Conservation (phyloP, 202 grass and related monocot genomes). For the Elaeis oleifera region DNA sequence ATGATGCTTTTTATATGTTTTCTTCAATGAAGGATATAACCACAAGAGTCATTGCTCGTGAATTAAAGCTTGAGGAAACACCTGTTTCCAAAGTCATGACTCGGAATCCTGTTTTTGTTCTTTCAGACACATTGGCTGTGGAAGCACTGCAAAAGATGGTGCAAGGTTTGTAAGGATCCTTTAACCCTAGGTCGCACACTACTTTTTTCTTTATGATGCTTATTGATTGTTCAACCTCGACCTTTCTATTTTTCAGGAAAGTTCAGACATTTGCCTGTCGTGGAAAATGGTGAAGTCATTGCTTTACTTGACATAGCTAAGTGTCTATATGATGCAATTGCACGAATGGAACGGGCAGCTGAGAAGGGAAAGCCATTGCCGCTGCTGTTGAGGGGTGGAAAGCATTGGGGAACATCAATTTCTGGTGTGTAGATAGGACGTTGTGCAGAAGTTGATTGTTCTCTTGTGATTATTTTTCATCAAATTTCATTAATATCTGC, state of each 20-base stretch:
- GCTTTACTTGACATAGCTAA: conserved; percentile 94
- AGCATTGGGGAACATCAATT: conserved; percentile 71
- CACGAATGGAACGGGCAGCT: conserved; percentile 88
- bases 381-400: conserved; percentile 92
- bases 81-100: conserved; percentile 95
- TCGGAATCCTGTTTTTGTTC: conserved; percentile 83
- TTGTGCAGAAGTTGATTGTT: not conserved
- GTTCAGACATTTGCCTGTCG: conserved; percentile 92
- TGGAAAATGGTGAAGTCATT: conserved; percentile 95
- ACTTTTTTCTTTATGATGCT: not conserved
- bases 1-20: conserved; percentile 13
- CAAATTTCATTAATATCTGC: not conserved
- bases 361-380: conserved; percentile 94
- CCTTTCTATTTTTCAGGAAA: conserved; percentile 49
- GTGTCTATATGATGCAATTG: conserved; percentile 96
- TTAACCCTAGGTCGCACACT: not conserved
- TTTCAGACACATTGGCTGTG: conserved; percentile 72
- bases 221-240: conserved; percentile 4
- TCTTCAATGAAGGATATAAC: conserved; percentile 50
- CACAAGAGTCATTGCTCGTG: conserved; percentile 73
- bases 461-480: not conserved
- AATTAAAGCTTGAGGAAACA: conserved; percentile 90
- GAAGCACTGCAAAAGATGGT: conserved; percentile 99
- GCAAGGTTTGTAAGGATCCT: conserved; percentile 46
- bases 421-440: conserved; percentile 33